Base-by-base conservation (phyloP, 768 basidiomycete species). In the Boletus vermiculosoides region DNA sequence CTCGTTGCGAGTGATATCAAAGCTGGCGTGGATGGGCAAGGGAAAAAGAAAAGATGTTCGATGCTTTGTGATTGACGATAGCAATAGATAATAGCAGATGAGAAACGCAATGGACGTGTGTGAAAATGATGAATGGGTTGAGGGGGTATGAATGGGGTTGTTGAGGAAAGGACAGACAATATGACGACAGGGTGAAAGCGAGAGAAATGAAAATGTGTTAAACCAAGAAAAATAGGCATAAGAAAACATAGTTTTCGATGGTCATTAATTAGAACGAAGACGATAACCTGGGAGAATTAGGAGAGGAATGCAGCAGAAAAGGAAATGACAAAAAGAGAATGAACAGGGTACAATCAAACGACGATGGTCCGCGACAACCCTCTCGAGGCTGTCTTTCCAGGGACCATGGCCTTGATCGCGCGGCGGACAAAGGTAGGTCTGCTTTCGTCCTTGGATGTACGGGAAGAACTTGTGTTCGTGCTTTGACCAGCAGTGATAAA, bases 381-480 rank as follows among this genome's bases (percentile, higher is more conserved):
- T 62, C 77, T 79, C 3, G 82, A 82, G 56, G 69, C 71, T 11
- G 80, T 76, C 73, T 82, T 88, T 37, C 80, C 81, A 45, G 87
- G 84, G 56, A 86, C 87, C 69, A 91, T 85, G 5, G 88, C 85
- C 71, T 86, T 90, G 71, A 92, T 78, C 13, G 90, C 90, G 46
- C 85, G 85, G 39, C 83, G 81, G 54, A 91, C 82, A 54, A 84
- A 76, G 5, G 82, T 77, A 49, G 80, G 76, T 28, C 57, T 72
- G 55, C 71, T 75, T 34, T 82, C 81, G 50, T 84, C 82, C 64
- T 76, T 80, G 44, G 65, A 71, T 22, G 65, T 61, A 16, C 65
- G 67, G 30, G 39, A 40, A n/a, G 60, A 65, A 53, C 55, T 59
- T 15, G 55, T 34, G 36, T 44, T 63, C 13, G 58, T 51, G 45